Conservation (phyloP, 345 rosid genomes). For the Balakata baccata region DNA sequence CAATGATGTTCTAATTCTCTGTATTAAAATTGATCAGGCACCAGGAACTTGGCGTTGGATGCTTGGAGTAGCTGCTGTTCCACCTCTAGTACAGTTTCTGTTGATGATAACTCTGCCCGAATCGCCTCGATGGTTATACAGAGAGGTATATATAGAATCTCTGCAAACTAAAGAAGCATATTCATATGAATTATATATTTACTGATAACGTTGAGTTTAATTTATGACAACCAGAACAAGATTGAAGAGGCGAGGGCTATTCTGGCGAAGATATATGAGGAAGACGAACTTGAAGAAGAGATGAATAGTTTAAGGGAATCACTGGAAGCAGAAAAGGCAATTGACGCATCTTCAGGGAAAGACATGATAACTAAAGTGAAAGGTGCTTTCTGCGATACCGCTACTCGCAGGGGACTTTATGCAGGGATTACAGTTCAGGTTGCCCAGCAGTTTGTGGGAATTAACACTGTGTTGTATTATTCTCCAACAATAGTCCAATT, state of each 20-base stretch:
- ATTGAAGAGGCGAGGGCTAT: slow-evolving; percentile 57
- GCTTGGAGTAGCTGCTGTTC: slow-evolving; percentile 75
- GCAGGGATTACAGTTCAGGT: slow-evolving; percentile 86
- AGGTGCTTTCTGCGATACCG: slow-evolving; percentile 49
- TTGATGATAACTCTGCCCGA: slow-evolving; percentile 74
- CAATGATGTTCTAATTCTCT: no score
- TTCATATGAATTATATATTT: no score
- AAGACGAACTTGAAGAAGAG: slow-evolving; percentile 60
- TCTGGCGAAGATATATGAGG: slow-evolving; percentile 58
- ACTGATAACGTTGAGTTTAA: no score
- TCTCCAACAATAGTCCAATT: slow-evolving; percentile 85
- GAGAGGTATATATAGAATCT: slow-evolving; percentile 38
- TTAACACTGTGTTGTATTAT: slow-evolving; percentile 89
- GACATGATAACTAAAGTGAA: slow-evolving; percentile 46
- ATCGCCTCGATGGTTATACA: slow-evolving; percentile 85
- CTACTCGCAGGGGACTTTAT: slow-evolving; percentile 67
- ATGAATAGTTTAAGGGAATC: slow-evolving; percentile 46
- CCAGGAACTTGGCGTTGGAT: slow-evolving; percentile 94
- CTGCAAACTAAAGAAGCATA: no score
- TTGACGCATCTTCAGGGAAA: slow-evolving; percentile 46
- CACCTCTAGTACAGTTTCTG: slow-evolving; percentile 59
- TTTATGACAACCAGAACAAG: slow-evolving; percentile 12
- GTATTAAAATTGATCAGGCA: slow-evolving; percentile 28
- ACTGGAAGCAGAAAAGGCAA: slow-evolving; percentile 53
- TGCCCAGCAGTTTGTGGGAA: slow-evolving; percentile 86